Evolutionary conservation across 2,329 filamentous ascomycete species (phyloP).

Genomic region (Setomelanomma holmii): DNA sequence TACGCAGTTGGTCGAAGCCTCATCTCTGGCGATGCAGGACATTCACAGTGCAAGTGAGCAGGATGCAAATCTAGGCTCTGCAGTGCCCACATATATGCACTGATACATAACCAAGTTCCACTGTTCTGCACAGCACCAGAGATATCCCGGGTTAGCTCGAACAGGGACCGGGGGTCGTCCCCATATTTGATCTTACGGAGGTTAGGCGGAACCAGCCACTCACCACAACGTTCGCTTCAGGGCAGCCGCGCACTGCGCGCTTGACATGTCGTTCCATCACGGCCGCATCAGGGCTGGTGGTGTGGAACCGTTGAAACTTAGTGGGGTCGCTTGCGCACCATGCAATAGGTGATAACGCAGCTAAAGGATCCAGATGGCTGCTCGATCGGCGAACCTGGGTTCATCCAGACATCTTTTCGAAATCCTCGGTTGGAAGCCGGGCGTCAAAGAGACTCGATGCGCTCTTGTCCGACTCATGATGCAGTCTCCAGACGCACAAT

Average conservation of each 20-base stretch:
- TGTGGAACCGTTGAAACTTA: constrained; percentile 28
- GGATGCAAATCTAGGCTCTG: constrained; percentile 17
- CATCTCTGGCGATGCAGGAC: constrained; percentile 8
- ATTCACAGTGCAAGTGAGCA: constrained; percentile 12
- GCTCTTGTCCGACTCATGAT: constrained; percentile 4
- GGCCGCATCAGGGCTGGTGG: constrained; percentile 14
- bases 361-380: constrained; percentile 11
- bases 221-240: constrained; percentile 4
- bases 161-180: constrained; percentile 16
- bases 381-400: constrained; percentile 39
- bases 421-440: not conserved
- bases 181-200: constrained; percentile 11
- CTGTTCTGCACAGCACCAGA: constrained; percentile 25
- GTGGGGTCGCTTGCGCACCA: constrained; percentile 26
- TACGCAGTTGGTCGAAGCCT: not conserved
- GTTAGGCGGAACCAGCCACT: constrained; percentile 11
- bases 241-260: constrained; percentile 44
- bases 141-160: constrained; percentile 24
- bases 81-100: constrained; percentile 9
- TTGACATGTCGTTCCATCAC: constrained; percentile 12
- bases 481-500: not conserved
- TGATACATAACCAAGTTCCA: constrained; percentile 24
- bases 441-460: constrained; percentile 1
- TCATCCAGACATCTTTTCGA: constrained; percentile 14
- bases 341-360: constrained; percentile 14